Base-by-base conservation (phyloP, 192 early-diverging fungal species). In the Entomortierella chlamydospora region DNA sequence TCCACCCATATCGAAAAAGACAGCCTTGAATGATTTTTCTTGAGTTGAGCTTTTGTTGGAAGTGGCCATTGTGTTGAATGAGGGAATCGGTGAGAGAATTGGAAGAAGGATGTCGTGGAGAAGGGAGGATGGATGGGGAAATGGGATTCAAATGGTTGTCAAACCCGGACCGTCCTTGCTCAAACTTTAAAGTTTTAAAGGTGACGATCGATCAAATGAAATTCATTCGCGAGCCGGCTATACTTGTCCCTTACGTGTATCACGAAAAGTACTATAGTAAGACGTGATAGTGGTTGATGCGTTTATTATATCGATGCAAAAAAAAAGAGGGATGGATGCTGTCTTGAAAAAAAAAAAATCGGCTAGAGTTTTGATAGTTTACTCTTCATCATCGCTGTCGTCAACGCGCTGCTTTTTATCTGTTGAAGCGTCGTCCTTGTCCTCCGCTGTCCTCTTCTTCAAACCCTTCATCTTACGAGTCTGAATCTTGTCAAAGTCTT, bases 381-480 rank as follows among this genome's bases (percentile, higher is more conserved):
- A 79, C 41, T 83, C 82, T 37, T 77, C 82, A 42, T 84, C 71
- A 50, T 68, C 81, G 56, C 67, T 78, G 11, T 69, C 74, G 31
- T 74, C 84, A 4, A 72, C 67, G 59, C 70, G 77, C 64, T 80
- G 73, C 65, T 69, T 85, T 67, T 85, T 85, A n/a, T 76, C 70
- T 18, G 71, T 33, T 23, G 57, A 65, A 17, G n/a, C 41, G 6
- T 56, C 64, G 26, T 79, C 81, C 18, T 71, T 66, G 26, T 82
- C 65, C 22, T 81, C 74, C 33, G 83, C 76, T 18, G 66, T 37
- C 26, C 86, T 73, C 82, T 84, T 84, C 87, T 97, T 97, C 73
- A 99, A 85, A 43, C 94, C 98, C 89, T 98, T 98, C 93, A 99
- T 95, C 88, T 99, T 99, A 73, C 98, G 88, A 1, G 97, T 98